These are phyloP conservation scores for Pleomassaria siparia DNA, from an alignment of 2,329 filamentous ascomycete genomes.

Conservation along the genomic window DNA sequence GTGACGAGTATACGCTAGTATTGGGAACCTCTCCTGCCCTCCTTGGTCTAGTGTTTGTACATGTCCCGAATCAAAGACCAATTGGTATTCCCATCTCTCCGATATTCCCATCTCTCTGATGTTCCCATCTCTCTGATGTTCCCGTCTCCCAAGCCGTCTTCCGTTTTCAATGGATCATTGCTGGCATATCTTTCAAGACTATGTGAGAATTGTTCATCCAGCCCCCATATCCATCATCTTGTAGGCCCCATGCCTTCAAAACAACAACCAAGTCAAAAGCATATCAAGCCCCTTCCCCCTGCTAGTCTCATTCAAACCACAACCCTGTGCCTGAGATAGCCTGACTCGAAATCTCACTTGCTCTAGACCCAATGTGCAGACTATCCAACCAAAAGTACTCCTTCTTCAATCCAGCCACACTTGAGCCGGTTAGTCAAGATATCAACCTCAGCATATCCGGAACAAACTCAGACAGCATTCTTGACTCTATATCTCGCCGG, in stretches of 20 bases:
- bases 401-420: slow-evolving; percentile 49
- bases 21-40: not conserved
- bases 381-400: slow-evolving; percentile 54
- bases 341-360: not conserved
- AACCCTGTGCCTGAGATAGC: not conserved
- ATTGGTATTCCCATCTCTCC: not conserved
- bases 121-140: not conserved
- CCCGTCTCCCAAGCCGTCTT: not conserved
- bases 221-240: no score
- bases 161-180: no score
- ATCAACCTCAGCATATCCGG: slow-evolving; percentile 50
- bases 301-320: not conserved
- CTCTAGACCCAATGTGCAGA: slow-evolving; percentile 43
- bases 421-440: slow-evolving; percentile 46
- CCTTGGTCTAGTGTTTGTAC: not conserved
- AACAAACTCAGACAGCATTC: slow-evolving; percentile 51
- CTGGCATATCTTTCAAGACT: no score
- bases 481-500: slow-evolving; percentile 46
- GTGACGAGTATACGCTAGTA: not conserved
- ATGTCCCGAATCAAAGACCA: not conserved
- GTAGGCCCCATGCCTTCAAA: no score
- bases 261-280: no score
- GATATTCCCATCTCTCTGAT: not conserved
- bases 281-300: not conserved
- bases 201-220: no score